A percentile compares a stretch with the other conserved stretches of the same genome.
Evolutionary conservation across 2,329 filamentous ascomycete genomes (phyloP).

Genomic region (Fusarium nanum): DNA sequence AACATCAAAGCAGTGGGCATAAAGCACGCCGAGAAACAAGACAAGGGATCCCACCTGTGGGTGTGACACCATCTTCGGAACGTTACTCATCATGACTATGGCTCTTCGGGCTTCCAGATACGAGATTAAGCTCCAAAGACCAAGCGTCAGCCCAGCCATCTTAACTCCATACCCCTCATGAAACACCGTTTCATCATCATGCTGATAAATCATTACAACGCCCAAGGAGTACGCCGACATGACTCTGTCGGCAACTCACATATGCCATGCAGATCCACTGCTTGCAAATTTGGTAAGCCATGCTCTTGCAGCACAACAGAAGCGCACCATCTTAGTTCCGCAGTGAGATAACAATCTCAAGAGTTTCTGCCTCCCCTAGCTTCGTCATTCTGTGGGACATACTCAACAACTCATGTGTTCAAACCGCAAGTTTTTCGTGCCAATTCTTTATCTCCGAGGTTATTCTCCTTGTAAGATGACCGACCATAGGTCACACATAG

Average conservation of each 20-base stretch:
- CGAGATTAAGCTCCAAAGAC: slow-evolving; percentile 1
- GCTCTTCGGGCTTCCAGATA: not conserved
- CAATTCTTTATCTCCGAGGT: not conserved
- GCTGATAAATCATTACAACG: slow-evolving; percentile 23
- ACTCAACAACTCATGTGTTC: not conserved
- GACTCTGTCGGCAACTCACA: slow-evolving; percentile 21
- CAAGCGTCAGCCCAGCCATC: not conserved
- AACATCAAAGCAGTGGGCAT: slow-evolving; percentile 19
- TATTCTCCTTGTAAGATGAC: not conserved
- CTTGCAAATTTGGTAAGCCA: slow-evolving; percentile 5
- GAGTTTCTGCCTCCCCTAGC: not conserved
- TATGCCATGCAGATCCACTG: slow-evolving; percentile 25
- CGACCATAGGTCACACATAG: not conserved
- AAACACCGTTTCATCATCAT: slow-evolving; percentile 1
- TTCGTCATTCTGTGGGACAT: too few species aligned
- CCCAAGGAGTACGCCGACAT: slow-evolving; percentile 6
- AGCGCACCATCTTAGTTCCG: slow-evolving; percentile 4
- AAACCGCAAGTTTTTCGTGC: not conserved
- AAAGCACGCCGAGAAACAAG: slow-evolving; percentile 30
- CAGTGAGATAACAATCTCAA: not conserved
- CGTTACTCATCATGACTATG: slow-evolving; percentile 27
- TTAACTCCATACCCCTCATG: not conserved
- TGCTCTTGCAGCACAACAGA: slow-evolving; percentile 13
- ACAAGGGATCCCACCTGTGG: slow-evolving; percentile 12
- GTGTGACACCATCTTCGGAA: slow-evolving; percentile 23